A percentile compares a stretch with the other conserved stretches of the same genome.
Conservation (phyloP, 257 asterid genomes). For the Solanum bulbocastanum region DNA sequence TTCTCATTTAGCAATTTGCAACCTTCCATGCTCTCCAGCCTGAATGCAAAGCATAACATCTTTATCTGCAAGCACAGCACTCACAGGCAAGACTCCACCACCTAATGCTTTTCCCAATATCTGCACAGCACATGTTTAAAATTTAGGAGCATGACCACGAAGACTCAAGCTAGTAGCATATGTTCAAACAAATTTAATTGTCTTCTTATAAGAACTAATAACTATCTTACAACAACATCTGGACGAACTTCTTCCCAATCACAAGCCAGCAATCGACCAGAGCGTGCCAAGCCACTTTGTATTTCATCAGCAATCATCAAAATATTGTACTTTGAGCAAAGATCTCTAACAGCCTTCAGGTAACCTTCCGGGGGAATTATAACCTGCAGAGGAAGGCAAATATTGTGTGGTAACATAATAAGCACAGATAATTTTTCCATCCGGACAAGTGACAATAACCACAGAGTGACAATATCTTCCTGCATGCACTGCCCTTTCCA, state of each 20-base stretch:
- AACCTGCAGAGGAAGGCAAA: conserved; percentile 38
- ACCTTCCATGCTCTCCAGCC: conserved; percentile 99
- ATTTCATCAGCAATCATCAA: conserved; percentile 97
- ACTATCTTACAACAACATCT: conserved; percentile 66
- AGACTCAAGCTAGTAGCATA: background rate
- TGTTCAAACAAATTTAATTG: background rate
- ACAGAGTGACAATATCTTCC: background rate
- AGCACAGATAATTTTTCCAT: background rate
- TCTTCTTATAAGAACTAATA: conserved; percentile 1
- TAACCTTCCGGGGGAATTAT: conserved; percentile 91
- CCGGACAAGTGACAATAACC: background rate
- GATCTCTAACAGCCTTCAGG: conserved; percentile 68
- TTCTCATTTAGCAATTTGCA: conserved; percentile 3
- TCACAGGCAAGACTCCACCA: conserved; percentile 94
- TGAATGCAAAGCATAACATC: conserved; percentile 94
- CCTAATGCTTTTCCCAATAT: conserved; percentile 97
- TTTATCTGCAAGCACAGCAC: conserved; percentile 90
- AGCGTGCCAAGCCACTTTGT: conserved; percentile 94
- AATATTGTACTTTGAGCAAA: conserved; percentile 73
- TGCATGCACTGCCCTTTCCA: background rate
- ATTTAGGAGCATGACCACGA: background rate
- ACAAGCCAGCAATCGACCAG: conserved; percentile 84
- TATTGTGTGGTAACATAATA: background rate
- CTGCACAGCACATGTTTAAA: conserved; percentile 19
- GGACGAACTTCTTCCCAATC: conserved; percentile 92